A percentile compares a stretch with the other conserved stretches of the same genome.
These are phyloP conservation scores for Arthroderma sp. DNA, from an alignment of 2,329 filamentous ascomycete species.

Conservation along the genomic window DNA sequence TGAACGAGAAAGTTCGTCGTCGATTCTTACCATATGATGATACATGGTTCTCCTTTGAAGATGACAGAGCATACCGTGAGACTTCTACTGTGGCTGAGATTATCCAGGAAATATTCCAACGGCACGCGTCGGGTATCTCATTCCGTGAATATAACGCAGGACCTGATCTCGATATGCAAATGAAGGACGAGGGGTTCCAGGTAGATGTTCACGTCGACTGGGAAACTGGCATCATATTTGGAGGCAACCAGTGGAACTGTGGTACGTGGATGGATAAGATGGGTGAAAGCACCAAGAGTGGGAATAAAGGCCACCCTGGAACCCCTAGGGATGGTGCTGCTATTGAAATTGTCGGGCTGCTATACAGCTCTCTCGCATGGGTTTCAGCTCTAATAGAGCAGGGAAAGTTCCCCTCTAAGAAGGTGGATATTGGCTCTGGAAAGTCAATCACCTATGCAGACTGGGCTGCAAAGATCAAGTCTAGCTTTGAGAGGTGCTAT, in stretches of 20 bases:
- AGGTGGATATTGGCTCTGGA: constrained; percentile 56
- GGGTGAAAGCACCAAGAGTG: constrained; percentile 82
- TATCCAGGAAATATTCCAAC: constrained; percentile 84
- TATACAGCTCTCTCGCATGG: constrained; percentile 84
- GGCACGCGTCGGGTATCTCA: constrained; percentile 79
- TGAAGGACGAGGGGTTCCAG: constrained; percentile 85
- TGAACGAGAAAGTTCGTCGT: constrained; percentile 65
- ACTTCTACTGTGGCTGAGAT: constrained; percentile 76
- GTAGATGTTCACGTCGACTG: constrained; percentile 86
- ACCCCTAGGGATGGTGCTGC: constrained; percentile 95
- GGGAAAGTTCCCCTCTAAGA: constrained; percentile 59
- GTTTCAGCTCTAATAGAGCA: constrained; percentile 53
- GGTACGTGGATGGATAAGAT: constrained; percentile 99
- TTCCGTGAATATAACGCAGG: constrained; percentile 94
- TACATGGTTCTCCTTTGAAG: constrained; percentile 76
- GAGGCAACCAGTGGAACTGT: constrained; percentile 87
- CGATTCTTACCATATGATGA: constrained; percentile 93
- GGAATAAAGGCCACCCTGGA: constrained; percentile 83
- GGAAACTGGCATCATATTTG: constrained; percentile 80
- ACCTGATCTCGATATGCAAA: constrained; percentile 75
- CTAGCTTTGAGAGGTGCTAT: constrained; percentile 85
- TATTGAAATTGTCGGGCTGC: constrained; percentile 83
- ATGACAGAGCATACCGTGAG: constrained; percentile 72
- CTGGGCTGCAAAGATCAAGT: constrained; percentile 70
- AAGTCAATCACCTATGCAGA: constrained; percentile 55